A percentile compares a stretch with the other conserved stretches of the same genome.
These are phyloP conservation scores for Magnolia sinica DNA, from an alignment of 164 flowering plant species.

Conservation along the genomic window DNA sequence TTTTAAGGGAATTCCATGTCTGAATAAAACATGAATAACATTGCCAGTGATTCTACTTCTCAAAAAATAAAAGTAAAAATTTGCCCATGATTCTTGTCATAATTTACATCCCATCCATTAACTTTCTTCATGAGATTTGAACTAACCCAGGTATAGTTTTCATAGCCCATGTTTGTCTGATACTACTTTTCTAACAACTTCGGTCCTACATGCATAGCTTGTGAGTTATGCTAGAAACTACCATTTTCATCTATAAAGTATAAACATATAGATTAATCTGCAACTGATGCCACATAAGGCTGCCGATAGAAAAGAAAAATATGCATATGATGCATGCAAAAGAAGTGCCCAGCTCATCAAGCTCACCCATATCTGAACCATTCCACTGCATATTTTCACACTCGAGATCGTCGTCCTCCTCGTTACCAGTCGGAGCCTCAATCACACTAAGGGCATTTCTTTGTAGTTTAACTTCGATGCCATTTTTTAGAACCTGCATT, in stretches of 20 bases:
- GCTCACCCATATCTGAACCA: conserved; percentile 69
- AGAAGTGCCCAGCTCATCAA: not conserved
- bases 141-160: too few relatives aligned
- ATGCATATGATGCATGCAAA: not conserved
- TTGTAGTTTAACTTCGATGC: conserved; percentile 94
- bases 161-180: too few relatives aligned
- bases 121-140: not conserved
- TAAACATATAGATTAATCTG: not conserved
- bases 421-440: conserved; percentile 90
- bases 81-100: not conserved
- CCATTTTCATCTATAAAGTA: not conserved
- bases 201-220: not conserved
- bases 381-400: conserved; percentile 71
- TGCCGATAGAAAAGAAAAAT: not conserved
- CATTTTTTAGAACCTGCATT: conserved; percentile 86
- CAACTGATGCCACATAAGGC: not conserved
- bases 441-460: conserved; percentile 96
- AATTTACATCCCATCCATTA: not conserved
- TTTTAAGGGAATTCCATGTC: not conserved
- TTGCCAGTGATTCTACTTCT: not conserved
- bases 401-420: conserved; percentile 82
- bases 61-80: too few relatives aligned
- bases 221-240: not conserved
- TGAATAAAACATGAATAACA: not conserved
- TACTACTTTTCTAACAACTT: not conserved